Base-by-base conservation (phyloP, 2,329 filamentous ascomycete genomes). In the Neocatenulostroma microsporum region DNA sequence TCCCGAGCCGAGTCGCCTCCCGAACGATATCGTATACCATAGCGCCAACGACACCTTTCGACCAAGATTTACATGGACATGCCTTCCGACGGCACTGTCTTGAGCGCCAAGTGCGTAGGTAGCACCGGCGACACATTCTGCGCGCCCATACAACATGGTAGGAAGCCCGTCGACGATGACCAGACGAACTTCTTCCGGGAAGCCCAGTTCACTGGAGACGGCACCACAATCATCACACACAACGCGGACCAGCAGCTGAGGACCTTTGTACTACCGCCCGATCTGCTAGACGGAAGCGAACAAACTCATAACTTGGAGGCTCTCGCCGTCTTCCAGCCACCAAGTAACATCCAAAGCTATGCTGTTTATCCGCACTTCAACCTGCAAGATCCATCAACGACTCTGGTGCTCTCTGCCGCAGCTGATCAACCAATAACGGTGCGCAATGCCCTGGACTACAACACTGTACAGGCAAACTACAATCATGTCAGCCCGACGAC, bases 351-450 rank as follows among this genome's bases (percentile, higher is more conserved):
- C 12, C 72, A 73, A 58, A 64, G 71, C 15, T 70, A 68, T 28
- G 64, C 72, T 3, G 51, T 70, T 9, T 74, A 76, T 44, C 76
- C 77, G 0, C 59, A 62, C 37, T 81, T 70, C 58, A 59, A 66
- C 39, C 58, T 76, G 10, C 62, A 67, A 29, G 65, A 77, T 37
- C 53, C 66, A 2, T 62, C 61, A 5, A 73, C 64, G 1, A 67
- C 66, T 2, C 55, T 73, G 3, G 60, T 76, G 8, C 63, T 80
- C 1, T 62, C 69, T 17, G 72, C 72, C 24, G 57, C 66, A 4
- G 60, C 66, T 19, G 68, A 76, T 41, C 68, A 72, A 30, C 76
- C 76, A 4, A 70, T 80, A 36, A 66, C 66, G 8, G 59, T 80
- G 11, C 60, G 66, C 40, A 79, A 77, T 32, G 70, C 70, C 2